A percentile compares a stretch with the other conserved stretches of the same genome.
Conservation (phyloP, 2,329 filamentous ascomycete genomes). For the Massarina eburnea region DNA sequence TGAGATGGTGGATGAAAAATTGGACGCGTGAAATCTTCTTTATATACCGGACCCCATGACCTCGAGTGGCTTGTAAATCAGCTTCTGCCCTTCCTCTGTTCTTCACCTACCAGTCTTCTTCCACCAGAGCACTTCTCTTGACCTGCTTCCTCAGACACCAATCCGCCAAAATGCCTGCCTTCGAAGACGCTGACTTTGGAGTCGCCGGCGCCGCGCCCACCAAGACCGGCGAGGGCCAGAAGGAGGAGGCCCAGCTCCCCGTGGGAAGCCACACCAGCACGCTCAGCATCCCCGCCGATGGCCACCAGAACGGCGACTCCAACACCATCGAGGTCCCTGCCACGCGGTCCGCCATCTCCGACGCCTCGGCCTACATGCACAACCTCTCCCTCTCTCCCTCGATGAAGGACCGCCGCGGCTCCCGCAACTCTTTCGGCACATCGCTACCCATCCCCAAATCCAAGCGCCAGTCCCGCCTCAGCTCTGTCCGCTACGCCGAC, state of each 20-base stretch:
- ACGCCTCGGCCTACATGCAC: slow-evolving; percentile 72
- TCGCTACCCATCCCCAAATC: slow-evolving; percentile 72
- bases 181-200: slow-evolving; percentile 60
- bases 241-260: slow-evolving; percentile 13
- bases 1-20: background rate
- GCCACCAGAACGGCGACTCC: slow-evolving; percentile 34
- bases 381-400: slow-evolving; percentile 68
- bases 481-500: slow-evolving; percentile 58
- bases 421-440: slow-evolving; percentile 75
- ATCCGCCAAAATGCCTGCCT: slow-evolving; percentile 55
- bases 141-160: background rate
- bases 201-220: slow-evolving; percentile 38
- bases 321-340: slow-evolving; percentile 70
- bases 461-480: slow-evolving; percentile 69
- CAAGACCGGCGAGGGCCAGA: slow-evolving; percentile 27
- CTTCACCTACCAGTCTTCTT: background rate
- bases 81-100: background rate
- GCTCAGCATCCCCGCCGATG: slow-evolving; percentile 35
- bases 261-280: slow-evolving; percentile 38
- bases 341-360: slow-evolving; percentile 66
- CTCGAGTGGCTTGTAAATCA: background rate
- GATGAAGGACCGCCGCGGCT: slow-evolving; percentile 66
- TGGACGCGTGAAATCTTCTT: background rate
- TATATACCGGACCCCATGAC: slow-evolving; percentile 9
- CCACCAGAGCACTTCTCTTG: background rate